phyloP scores from a whole-genome alignment of 192 early-diverging fungal genomes.

The Backusella macrospora region DNA sequence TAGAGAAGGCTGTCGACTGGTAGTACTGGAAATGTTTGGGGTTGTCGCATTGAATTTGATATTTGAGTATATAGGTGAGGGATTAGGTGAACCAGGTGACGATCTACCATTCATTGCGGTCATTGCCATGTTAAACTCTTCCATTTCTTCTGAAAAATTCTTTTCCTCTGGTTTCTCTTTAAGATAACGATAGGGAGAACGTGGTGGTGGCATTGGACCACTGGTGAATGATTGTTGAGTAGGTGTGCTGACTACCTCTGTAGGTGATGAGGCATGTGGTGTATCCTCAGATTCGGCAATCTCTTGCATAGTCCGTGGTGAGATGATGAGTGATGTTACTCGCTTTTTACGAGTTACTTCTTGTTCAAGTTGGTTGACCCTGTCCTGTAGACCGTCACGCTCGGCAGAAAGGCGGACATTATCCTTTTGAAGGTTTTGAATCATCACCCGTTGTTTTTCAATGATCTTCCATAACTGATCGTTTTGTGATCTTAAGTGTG shows the following conservation, averaged over 20 bases:
- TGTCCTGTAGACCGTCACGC: conserved; percentile 42
- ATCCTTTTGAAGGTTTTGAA: conserved; percentile 82
- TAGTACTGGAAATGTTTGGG: not conserved
- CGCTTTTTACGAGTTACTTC: conserved; percentile 18
- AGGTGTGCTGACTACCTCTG: not conserved
- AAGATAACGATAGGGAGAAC: conserved; percentile 27
- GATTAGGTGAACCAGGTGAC: conserved; percentile 2
- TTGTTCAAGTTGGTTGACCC: conserved; percentile 28
- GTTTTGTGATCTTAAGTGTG: conserved; percentile 58
- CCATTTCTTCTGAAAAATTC: not conserved
- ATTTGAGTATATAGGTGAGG: not conserved
- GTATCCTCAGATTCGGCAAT: conserved; percentile 22
- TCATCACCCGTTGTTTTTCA: conserved; percentile 86
- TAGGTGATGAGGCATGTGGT: not conserved
- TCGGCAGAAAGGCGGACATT: conserved; percentile 45
- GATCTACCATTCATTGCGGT: not conserved
- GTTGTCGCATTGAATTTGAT: conserved; percentile 2
- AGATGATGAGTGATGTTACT: conserved; percentile 18
- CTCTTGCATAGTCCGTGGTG: conserved; percentile 20
- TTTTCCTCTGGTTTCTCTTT: conserved; percentile 11
- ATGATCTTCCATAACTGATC: conserved; percentile 91
- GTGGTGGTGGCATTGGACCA: conserved; percentile 33
- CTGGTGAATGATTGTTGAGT: not conserved
- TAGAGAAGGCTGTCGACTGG: not conserved
- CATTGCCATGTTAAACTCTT: not conserved